These are phyloP conservation scores for Cordyceps cicadae DNA, from an alignment of 2,329 filamentous ascomycete species.

Conservation along the genomic window DNA sequence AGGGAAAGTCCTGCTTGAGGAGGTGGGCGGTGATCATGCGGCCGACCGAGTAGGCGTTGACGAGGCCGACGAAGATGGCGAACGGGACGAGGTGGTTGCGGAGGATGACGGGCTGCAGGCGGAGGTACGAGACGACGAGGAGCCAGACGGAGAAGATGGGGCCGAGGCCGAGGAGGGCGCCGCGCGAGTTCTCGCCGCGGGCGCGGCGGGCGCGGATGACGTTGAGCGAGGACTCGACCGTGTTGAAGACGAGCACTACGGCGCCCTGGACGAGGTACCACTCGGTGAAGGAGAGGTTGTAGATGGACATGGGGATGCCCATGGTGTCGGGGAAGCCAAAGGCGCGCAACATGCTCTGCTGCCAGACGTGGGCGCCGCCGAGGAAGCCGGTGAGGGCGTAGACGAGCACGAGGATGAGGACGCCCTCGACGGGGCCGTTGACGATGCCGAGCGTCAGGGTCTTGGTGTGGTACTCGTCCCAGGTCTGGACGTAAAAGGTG, in stretches of 20 bases:
- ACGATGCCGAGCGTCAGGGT: constrained; percentile 86
- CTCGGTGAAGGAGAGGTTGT: constrained; percentile 77
- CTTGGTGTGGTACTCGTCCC: constrained; percentile 99
- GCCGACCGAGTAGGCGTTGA: constrained; percentile 92
- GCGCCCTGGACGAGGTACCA: constrained; percentile 88
- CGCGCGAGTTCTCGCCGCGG: constrained; percentile 62
- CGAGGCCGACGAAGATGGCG: constrained; percentile 74
- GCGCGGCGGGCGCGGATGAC: constrained; percentile 74
- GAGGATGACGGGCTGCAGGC: constrained; percentile 76
- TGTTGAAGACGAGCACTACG: constrained; percentile 77
- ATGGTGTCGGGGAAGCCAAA: constrained; percentile 57
- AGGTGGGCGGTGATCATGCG: constrained; percentile 94
- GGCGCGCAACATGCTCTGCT: constrained; percentile 66
- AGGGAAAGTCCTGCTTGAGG: constrained; percentile 79
- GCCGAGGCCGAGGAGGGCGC: constrained; percentile 71
- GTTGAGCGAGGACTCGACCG: constrained; percentile 67
- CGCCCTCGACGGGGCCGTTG: constrained; percentile 90
- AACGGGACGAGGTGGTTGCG: constrained; percentile 82
- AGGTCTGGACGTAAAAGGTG: constrained; percentile 98
- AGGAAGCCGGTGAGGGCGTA: constrained; percentile 77
- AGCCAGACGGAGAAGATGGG: constrained; percentile 76
- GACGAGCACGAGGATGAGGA: constrained; percentile 72
- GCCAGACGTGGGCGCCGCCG: constrained; percentile 90
- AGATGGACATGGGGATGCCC: constrained; percentile 62
- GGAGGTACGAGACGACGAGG: constrained; percentile 69